Percentiles rank a stretch among this genome's conserved stretches.
Conservation (phyloP, 176 grass and related monocot species). For the Cenchrus purpureus region DNA sequence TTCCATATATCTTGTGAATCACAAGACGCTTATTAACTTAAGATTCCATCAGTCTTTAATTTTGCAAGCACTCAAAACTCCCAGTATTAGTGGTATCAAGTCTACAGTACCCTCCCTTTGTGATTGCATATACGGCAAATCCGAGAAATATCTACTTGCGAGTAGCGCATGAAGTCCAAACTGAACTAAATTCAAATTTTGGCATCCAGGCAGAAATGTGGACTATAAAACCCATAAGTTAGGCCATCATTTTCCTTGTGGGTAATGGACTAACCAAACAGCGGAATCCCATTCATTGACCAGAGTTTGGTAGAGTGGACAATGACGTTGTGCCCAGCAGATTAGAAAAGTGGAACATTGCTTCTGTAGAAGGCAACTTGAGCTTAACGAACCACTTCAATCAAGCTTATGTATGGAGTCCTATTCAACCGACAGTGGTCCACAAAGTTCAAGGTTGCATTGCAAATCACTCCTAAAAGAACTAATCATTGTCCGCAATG, state of each 20-base stretch:
- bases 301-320: conserved; percentile 22
- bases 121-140: not conserved
- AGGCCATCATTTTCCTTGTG: conserved; percentile 13
- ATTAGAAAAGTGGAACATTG: conserved; percentile 26
- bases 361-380: conserved; percentile 30
- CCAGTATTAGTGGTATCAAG: not conserved
- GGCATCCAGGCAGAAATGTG: not conserved
- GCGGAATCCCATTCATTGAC: conserved; percentile 2
- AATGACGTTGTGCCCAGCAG: conserved; percentile 26
- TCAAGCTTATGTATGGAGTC: conserved; percentile 9
- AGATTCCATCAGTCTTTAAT: not conserved
- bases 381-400: conserved; percentile 18
- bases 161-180: not conserved
- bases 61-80: not conserved
- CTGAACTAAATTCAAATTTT: not conserved
- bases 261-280: conserved; percentile 18
- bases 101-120: not conserved
- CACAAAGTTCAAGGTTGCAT: conserved; percentile 22
- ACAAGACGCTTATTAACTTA: not conserved
- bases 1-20: conserved; percentile 18
- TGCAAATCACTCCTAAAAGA: conserved; percentile 8
- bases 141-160: not conserved
- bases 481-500: not conserved
- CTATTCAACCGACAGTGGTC: conserved; percentile 16
- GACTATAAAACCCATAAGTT: conserved; percentile 33